A percentile compares a stretch with the other conserved stretches of the same genome.
Conservation (phyloP, 352 stramenopile species). For the Pythium pyrilobum region DNA sequence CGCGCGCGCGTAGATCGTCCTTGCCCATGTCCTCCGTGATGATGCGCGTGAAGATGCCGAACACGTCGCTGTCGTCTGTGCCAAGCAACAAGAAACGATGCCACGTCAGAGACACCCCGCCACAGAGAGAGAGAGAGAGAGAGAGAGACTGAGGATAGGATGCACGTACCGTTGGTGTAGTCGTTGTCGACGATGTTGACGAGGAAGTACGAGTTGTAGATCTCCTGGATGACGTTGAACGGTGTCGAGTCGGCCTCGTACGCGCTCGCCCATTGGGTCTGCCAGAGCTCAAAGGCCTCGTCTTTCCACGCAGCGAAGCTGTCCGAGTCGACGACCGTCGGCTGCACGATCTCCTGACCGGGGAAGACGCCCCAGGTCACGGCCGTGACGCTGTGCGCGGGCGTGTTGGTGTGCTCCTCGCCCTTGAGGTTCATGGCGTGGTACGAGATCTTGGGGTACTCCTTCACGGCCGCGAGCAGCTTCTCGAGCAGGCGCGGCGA, state of each 20-base stretch:
- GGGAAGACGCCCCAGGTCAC: slow-evolving; percentile 98
- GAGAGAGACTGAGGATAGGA: no score
- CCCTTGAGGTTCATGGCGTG: slow-evolving; percentile 66
- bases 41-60: slow-evolving; percentile 77
- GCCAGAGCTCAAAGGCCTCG: slow-evolving; percentile 97
- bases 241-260: slow-evolving; percentile 87
- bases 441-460: slow-evolving; percentile 76
- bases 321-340: slow-evolving; percentile 96
- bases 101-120: no score
- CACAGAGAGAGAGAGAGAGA: no score
- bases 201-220: slow-evolving; percentile 96
- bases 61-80: slow-evolving; percentile 76
- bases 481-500: slow-evolving; percentile 75
- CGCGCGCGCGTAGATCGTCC: slow-evolving; percentile 56
- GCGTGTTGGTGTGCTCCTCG: slow-evolving; percentile 71
- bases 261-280: slow-evolving; percentile 94
- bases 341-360: slow-evolving; percentile 90
- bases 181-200: slow-evolving; percentile 99
- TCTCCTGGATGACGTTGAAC: slow-evolving; percentile 63
- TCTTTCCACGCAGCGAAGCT: slow-evolving; percentile 94
- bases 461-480: slow-evolving; percentile 43
- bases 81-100: not conserved
- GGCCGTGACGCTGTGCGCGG: slow-evolving; percentile 87
- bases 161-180: slow-evolving; percentile 65
- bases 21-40: slow-evolving; percentile 82